Conservation (phyloP, 352 stramenopile genomes). For the Phytophthora chlamydospora region DNA sequence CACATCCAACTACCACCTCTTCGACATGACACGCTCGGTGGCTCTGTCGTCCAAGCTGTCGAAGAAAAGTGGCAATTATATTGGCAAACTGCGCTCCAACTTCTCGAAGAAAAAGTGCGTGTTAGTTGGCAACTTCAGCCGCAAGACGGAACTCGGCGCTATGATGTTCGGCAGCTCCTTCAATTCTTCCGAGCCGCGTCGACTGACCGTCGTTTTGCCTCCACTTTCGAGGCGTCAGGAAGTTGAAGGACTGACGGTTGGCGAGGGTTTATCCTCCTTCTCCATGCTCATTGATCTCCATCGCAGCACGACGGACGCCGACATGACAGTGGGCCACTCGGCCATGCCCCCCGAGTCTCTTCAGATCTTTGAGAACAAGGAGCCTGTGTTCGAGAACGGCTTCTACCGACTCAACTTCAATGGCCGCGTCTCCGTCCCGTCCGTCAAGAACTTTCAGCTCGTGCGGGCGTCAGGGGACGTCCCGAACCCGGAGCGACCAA, state of each 20-base stretch:
- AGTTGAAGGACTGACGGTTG: constrained; percentile 55
- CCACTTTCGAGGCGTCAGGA: constrained; percentile 55
- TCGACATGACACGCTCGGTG: constrained; percentile 79
- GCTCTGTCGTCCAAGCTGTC: constrained; percentile 53
- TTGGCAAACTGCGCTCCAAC: constrained; percentile 85
- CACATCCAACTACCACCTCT: constrained; percentile 88
- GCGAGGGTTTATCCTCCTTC: constrained; percentile 48
- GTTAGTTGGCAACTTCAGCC: constrained; percentile 66
- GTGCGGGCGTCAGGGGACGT: constrained; percentile 26
- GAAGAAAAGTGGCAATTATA: constrained; percentile 92
- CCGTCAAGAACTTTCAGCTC: constrained; percentile 87
- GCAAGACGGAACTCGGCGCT: constrained; percentile 77
- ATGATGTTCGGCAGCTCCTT: constrained; percentile 67
- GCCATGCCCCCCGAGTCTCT: constrained; percentile 30
- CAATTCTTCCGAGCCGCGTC: constrained; percentile 55
- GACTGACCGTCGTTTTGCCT: constrained; percentile 54
- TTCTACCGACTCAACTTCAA: constrained; percentile 87
- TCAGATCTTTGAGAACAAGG: constrained; percentile 72
- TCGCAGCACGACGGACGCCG: constrained; percentile 22
- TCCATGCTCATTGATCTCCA: constrained; percentile 65
- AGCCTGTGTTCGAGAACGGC: constrained; percentile 75
- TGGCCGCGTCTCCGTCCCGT: constrained; percentile 74
- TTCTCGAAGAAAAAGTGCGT: constrained; percentile 81
- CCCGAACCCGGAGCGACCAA: constrained; percentile 19
- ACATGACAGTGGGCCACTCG: constrained; percentile 34